Evolutionary conservation across 2,329 filamentous ascomycete species (phyloP).

Genomic region (Fusarium sp.): DNA sequence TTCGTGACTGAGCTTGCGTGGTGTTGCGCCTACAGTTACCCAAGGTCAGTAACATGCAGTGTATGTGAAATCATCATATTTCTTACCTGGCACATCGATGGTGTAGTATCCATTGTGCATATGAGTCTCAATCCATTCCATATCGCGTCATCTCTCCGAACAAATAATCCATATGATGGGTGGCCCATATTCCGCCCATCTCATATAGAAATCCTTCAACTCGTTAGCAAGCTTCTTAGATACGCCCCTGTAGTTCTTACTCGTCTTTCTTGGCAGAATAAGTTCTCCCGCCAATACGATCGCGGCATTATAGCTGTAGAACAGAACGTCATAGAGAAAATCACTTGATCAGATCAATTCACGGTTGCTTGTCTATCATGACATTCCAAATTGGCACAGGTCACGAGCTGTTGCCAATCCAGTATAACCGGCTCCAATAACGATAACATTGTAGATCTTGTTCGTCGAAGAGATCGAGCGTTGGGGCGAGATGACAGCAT

Average conservation of each 20-base stretch:
- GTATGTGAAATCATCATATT: fast-evolving
- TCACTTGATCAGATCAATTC: fast-evolving
- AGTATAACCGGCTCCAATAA: background rate
- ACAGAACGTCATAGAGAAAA: background rate
- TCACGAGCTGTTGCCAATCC: background rate
- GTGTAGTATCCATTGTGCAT: background rate
- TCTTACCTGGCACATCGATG: fast-evolving
- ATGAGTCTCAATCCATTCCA: background rate
- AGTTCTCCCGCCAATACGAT: background rate
- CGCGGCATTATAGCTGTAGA: fast-evolving
- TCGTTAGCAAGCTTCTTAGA: background rate
- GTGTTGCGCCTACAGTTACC: fast-evolving
- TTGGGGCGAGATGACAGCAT: background rate
- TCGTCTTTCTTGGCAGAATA: background rate
- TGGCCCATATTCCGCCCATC: background rate
- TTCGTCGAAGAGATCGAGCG: fast-evolving
- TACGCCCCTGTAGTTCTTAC: too few relatives aligned
- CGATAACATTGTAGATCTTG: background rate
- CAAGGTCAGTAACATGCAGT: fast-evolving
- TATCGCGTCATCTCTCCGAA: background rate
- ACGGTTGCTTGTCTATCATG: fast-evolving
- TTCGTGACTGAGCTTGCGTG: background rate
- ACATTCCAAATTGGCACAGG: background rate
- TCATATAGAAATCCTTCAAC: background rate
- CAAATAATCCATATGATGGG: background rate